Percentiles rank a stretch among this genome's conserved stretches.
These are phyloP conservation scores for Mycena sp. DNA, from an alignment of 1,284 basidiomycete species.

Conservation along the genomic window DNA sequence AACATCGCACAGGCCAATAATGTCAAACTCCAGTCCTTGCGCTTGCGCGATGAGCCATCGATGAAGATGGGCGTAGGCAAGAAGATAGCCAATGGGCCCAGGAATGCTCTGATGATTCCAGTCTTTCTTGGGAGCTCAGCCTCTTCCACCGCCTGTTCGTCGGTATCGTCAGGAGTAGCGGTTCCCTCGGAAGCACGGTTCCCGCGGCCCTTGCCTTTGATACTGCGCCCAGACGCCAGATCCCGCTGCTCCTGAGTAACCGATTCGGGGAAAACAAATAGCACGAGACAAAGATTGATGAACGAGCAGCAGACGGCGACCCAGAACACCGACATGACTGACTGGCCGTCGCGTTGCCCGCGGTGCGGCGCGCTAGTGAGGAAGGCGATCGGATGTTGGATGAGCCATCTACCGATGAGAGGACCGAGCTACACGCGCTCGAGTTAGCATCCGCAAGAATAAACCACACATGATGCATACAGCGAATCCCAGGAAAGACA, in stretches of 20 bases:
- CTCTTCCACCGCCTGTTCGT: too few relatives aligned
- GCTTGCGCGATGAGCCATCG: constrained; percentile 30
- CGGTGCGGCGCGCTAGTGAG: constrained; percentile 29
- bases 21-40: constrained; percentile 57
- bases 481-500: constrained; percentile 77
- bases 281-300: constrained; percentile 48
- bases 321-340: constrained; percentile 51
- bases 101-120: constrained; percentile 25
- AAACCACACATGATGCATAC: constrained; percentile 60
- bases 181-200: neutral
- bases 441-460: neutral
- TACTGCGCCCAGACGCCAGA: neutral
- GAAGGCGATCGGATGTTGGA: constrained; percentile 50
- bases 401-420: constrained; percentile 75
- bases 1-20: constrained; percentile 55
- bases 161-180: neutral
- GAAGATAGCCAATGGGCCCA: constrained; percentile 57
- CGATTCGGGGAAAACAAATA: constrained; percentile 59
- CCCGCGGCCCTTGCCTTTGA: neutral
- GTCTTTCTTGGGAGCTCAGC: neutral
- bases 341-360: neutral
- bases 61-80: constrained; percentile 49
- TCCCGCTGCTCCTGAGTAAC: constrained; percentile 38
- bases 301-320: constrained; percentile 50
- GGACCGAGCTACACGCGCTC: constrained; percentile 13